Conservation (phyloP, 352 stramenopile genomes). For the Pythium myriotylum region DNA sequence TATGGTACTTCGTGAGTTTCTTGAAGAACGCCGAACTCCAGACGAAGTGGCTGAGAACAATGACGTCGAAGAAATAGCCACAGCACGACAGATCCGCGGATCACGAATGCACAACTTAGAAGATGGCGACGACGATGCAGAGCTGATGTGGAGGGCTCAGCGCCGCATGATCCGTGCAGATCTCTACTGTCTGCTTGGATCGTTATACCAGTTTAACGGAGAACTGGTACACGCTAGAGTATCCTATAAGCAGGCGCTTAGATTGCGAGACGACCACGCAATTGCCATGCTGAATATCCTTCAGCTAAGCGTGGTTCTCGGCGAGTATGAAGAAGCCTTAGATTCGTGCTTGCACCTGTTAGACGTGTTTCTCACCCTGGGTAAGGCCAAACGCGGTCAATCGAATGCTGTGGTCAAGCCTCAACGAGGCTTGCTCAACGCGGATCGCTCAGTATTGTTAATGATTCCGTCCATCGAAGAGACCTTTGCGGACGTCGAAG, state of each 20-base stretch:
- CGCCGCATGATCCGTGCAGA: conserved; percentile 44
- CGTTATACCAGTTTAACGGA: conserved; percentile 42
- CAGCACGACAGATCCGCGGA: neutral
- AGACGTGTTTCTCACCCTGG: conserved; percentile 24
- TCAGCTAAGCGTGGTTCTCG: conserved; percentile 36
- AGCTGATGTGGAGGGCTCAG: conserved; percentile 34
- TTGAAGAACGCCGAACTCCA: conserved; percentile 31
- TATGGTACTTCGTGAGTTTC: conserved; percentile 38
- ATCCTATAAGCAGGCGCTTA: conserved; percentile 36
- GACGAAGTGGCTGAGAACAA: conserved; percentile 27
- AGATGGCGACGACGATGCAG: conserved; percentile 30
- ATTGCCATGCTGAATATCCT: conserved; percentile 52
- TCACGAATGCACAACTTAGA: conserved; percentile 1
- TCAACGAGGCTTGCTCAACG: conserved; percentile 30
- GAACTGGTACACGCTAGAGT: conserved; percentile 27
- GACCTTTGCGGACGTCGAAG: conserved; percentile 10
- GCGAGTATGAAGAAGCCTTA: conserved; percentile 45
- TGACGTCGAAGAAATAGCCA: conserved; percentile 2
- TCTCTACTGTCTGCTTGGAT: conserved; percentile 39
- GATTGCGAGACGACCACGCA: conserved; percentile 39
- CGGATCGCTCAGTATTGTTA: conserved; percentile 24
- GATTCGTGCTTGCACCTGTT: conserved; percentile 38
- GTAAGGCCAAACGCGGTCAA: neutral
- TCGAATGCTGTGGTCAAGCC: neutral
- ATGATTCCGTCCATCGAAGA: conserved; percentile 30